These are phyloP conservation scores for Mallotus nudiflorus DNA, from an alignment of 345 rosid genomes.

Conservation along the genomic window DNA sequence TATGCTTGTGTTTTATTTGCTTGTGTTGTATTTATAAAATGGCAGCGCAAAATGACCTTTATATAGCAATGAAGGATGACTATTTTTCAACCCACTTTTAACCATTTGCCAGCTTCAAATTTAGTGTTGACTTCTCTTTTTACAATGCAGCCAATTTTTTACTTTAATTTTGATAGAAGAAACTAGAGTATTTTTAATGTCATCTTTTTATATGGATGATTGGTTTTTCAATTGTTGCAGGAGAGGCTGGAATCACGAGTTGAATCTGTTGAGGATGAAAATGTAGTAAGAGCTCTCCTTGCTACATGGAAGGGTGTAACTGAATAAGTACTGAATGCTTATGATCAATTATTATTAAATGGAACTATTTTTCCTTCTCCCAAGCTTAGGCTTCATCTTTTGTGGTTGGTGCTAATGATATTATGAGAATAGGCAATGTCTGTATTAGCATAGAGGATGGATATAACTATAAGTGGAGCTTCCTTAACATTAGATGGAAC, in stretches of 20 bases:
- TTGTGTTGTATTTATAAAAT: too few species aligned
- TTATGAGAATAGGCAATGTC: slow-evolving; percentile 96
- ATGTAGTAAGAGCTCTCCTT: slow-evolving; percentile 81
- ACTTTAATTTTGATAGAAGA: too few species aligned
- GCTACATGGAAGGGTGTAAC: slow-evolving; percentile 93
- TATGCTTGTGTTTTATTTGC: too few species aligned
- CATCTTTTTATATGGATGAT: too few species aligned
- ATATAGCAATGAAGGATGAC: too few species aligned
- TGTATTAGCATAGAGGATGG: slow-evolving; percentile 72
- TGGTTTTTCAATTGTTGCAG: slow-evolving; percentile 38
- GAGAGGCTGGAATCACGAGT: slow-evolving; percentile 71
- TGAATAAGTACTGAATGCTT: slow-evolving; percentile 82
- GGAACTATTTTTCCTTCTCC: slow-evolving; percentile 80
- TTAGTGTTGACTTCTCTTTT: too few species aligned
- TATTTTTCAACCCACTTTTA: too few species aligned
- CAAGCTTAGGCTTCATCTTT: slow-evolving; percentile 74
- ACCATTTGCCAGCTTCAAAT: too few species aligned
- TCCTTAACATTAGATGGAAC: slow-evolving; percentile 68
- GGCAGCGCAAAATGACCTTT: too few species aligned
- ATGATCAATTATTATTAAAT: slow-evolving; percentile 77
- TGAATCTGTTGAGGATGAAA: slow-evolving; percentile 86
- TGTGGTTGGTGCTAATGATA: slow-evolving; percentile 73
- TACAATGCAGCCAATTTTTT: too few species aligned
- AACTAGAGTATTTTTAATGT: slow-evolving; percentile 52
- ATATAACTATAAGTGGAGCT: slow-evolving; percentile 63